These are phyloP conservation scores for Ceratocystis smalleyi DNA, from an alignment of 2,329 filamentous ascomycete genomes.

Conservation along the genomic window DNA sequence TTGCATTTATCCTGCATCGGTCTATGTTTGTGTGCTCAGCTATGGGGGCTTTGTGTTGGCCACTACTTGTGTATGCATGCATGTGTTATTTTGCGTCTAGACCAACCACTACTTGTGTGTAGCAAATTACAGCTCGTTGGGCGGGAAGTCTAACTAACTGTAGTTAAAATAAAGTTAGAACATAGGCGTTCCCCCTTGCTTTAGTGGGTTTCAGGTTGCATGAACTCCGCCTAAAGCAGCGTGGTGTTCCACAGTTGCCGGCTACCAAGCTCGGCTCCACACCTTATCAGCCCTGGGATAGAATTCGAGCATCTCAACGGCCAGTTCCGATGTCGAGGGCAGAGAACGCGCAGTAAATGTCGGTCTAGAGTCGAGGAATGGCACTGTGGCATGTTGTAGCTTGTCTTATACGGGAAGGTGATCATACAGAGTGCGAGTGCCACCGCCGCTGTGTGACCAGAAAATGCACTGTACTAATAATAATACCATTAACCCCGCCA, in stretches of 20 bases:
- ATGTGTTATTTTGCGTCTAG: no score
- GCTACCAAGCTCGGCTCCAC: background rate
- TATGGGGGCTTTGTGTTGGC: background rate
- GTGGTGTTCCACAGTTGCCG: background rate
- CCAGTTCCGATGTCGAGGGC: no score
- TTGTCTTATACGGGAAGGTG: background rate
- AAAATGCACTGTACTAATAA: no score
- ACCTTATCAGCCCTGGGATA: background rate
- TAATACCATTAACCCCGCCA: no score
- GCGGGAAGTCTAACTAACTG: background rate
- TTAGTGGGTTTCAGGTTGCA: background rate
- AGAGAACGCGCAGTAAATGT: background rate
- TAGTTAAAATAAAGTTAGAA: background rate
- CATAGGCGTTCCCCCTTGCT: background rate
- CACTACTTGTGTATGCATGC: background rate
- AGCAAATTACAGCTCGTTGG: background rate
- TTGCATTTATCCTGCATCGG: no score
- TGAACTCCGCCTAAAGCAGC: background rate
- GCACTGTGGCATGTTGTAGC: background rate
- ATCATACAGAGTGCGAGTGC: background rate
- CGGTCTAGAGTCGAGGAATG: background rate
- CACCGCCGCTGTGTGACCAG: background rate
- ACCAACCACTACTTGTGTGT: background rate
- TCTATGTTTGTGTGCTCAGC: background rate
- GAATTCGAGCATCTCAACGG: no score